Conservation (phyloP, 305 asterid species). For the Solanum hybrid region DNA sequence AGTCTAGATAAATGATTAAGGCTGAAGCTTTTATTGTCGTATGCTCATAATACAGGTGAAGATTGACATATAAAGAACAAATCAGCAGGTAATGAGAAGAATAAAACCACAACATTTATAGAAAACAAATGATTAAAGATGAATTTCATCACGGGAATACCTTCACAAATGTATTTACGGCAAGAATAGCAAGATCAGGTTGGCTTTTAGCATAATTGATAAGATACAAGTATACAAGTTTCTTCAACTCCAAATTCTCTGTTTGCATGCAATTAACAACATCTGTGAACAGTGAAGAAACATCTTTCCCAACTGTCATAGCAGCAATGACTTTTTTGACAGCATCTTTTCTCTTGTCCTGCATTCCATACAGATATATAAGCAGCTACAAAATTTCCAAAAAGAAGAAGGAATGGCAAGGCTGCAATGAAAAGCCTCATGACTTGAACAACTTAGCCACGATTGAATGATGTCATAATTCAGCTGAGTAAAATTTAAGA, state of each 20-base stretch:
- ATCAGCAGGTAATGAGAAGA: background rate
- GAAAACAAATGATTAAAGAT: background rate
- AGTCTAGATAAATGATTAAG: background rate
- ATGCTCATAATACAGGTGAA: background rate
- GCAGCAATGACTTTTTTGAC: constrained; percentile 98
- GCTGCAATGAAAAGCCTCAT: background rate
- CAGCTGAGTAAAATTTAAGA: background rate
- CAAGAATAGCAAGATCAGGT: constrained; percentile 96
- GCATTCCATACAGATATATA: constrained; percentile 12
- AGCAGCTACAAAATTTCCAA: background rate
- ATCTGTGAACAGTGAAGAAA: constrained; percentile 90
- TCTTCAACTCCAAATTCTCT: constrained; percentile 91
- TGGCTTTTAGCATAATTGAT: constrained; percentile 97
- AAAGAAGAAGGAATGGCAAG: background rate
- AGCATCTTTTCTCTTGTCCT: constrained; percentile 99
- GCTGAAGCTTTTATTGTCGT: background rate
- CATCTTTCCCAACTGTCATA: constrained; percentile 98
- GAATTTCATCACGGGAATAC: constrained; percentile 23
- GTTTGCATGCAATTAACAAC: constrained; percentile 99
- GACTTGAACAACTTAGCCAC: background rate
- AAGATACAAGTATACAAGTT: constrained; percentile 89
- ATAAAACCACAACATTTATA: background rate
- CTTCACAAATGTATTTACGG: constrained; percentile 96
- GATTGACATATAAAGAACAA: background rate
- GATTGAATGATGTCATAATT: background rate